Base-by-base conservation (phyloP, 2,329 filamentous ascomycete species). In the Tolypocladium endophyticum region DNA sequence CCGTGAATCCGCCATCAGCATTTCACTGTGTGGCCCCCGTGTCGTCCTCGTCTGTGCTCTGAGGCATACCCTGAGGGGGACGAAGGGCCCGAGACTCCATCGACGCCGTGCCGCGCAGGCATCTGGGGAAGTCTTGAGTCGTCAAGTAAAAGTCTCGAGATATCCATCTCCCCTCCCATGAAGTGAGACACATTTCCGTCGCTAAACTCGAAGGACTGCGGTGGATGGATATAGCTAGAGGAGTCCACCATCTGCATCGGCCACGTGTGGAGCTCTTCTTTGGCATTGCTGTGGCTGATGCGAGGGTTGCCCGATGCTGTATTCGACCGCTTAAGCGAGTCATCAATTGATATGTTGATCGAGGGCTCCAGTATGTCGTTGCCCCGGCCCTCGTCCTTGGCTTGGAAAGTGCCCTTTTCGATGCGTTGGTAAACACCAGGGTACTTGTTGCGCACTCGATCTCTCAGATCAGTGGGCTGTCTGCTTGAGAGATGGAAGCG, bases 361-460 rank as follows among this genome's bases (percentile, higher is more conserved):
- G 76, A 79, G 0, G 81, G 81, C 64, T 84, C 82, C 56, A 84
- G 72, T 5, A 79, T 67, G 52, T 74, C 74, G 61, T 73, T 79
- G 61, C 69, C 67, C 41, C 74, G 72, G 36, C 70, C 66, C 11
- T 70, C 68, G 18, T 80, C 75, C 64, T 79, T 76, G 61, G 74
- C 67, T 54, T 78, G 77, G 59, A 81, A 76, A 4, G 75, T 73
- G 38, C 80, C 79, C 70, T 83, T 84, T 66, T 85, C 82, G 54
- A 83, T 82, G 58, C 75, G 73, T 30, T 79, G 75, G 64, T 84
- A 87, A 38, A 82, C 79, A 18, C 79, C 79, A 3, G 83, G 81
- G 64, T 85, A 85, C 64, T 85, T 86, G 70, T 87, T 87, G 52
- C 85, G 79, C 38, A 87, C 78, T 28, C 85, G 77, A 63, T 87